These are phyloP conservation scores for Steccherinum ochraceum DNA, from an alignment of 768 basidiomycete genomes.

Conservation along the genomic window DNA sequence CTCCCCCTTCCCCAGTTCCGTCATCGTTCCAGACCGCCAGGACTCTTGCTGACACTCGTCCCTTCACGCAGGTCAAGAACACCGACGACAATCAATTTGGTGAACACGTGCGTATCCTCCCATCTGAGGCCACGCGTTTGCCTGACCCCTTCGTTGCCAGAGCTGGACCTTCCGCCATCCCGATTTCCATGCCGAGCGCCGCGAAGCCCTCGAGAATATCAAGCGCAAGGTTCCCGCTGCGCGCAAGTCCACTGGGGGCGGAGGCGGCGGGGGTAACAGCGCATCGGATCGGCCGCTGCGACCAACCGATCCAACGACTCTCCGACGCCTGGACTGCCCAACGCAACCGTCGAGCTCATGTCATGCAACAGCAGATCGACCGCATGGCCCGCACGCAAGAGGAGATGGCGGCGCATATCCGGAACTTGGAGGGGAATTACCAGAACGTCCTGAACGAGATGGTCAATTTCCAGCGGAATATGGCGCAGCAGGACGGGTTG, in stretches of 20 bases:
- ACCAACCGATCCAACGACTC: not conserved
- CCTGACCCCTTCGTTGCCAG: conserved; percentile 22
- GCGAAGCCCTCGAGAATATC: conserved; percentile 57
- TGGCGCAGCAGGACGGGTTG: conserved; percentile 80
- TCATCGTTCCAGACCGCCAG: not conserved
- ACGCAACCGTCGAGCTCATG: conserved; percentile 34
- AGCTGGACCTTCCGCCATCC: conserved; percentile 50
- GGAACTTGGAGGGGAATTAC: conserved; percentile 56
- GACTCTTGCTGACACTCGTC: no score
- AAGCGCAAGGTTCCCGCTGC: conserved; percentile 50
- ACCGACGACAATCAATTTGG: conserved; percentile 73
- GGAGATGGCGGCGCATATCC: conserved; percentile 47
- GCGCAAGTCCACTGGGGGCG: conserved; percentile 22
- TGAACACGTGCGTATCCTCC: conserved; percentile 41
- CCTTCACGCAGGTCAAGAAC: conserved; percentile 61
- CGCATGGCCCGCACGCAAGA: conserved; percentile 40
- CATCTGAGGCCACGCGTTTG: conserved; percentile 20
- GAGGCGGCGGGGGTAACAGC: conserved; percentile 12
- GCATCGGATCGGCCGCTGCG: no score
- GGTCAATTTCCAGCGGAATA: conserved; percentile 64
- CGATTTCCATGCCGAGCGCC: conserved; percentile 45
- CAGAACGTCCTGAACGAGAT: conserved; percentile 66
- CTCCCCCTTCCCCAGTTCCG: conserved; percentile 2
- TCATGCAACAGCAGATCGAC: conserved; percentile 46
- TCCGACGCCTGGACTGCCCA: conserved; percentile 1